phyloP scores from a whole-genome alignment of 805 yeast species.

The Monosporozyma aquatica region DNA sequence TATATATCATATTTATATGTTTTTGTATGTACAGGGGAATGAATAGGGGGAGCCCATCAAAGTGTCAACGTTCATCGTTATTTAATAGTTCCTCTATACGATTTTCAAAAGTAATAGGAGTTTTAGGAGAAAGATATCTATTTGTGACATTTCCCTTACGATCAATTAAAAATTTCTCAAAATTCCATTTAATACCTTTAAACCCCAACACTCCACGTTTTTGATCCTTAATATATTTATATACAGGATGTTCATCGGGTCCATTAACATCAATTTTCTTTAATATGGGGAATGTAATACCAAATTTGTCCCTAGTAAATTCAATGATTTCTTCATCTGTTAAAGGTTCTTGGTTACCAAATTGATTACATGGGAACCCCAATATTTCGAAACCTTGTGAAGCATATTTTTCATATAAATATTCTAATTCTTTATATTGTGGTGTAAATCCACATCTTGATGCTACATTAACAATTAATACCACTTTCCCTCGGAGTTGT shows the following conservation, averaged over 20 bases:
- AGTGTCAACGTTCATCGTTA: no score
- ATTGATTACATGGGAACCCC: slow-evolving; percentile 91
- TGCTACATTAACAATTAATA: slow-evolving; percentile 80
- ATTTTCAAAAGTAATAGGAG: slow-evolving; percentile 53
- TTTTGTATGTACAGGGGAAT: no score
- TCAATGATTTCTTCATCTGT: slow-evolving; percentile 56
- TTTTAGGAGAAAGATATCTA: slow-evolving; percentile 61
- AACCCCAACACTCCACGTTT: slow-evolving; percentile 55
- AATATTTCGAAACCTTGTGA: slow-evolving; percentile 55
- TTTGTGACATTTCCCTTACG: slow-evolving; percentile 44
- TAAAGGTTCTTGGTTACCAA: slow-evolving; percentile 74
- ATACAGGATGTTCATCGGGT: slow-evolving; percentile 66
- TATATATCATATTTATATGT: no score
- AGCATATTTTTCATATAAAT: slow-evolving; percentile 53
- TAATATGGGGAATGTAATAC: slow-evolving; percentile 85
- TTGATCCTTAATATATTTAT: slow-evolving; percentile 61
- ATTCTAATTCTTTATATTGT: slow-evolving; percentile 67
- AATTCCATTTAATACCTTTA: slow-evolving; percentile 70
- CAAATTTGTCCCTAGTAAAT: slow-evolving; percentile 72
- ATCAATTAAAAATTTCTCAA: slow-evolving; percentile 59
- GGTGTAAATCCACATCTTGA: slow-evolving; percentile 76
- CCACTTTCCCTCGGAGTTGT: slow-evolving; percentile 68
- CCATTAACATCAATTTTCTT: slow-evolving; percentile 89
- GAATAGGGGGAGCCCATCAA: no score
- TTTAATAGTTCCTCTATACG: slow-evolving; percentile 51